These are phyloP conservation scores for Diaporthe ampelina DNA, from an alignment of 2,329 filamentous ascomycete species.

Conservation along the genomic window DNA sequence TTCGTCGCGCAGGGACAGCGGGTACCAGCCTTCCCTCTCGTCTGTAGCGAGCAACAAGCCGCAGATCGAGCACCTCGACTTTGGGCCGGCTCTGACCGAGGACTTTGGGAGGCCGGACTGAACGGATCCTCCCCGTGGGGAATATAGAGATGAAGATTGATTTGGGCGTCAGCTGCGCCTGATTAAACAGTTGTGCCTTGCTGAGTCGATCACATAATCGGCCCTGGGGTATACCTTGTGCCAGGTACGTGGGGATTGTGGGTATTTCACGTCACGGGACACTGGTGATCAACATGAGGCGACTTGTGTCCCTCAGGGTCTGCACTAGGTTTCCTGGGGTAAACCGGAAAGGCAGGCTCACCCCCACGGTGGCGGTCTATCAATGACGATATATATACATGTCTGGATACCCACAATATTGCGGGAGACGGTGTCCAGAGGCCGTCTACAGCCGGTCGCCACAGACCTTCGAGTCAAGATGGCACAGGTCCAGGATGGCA, in stretches of 20 bases:
- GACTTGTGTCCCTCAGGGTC: background rate
- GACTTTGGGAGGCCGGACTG: background rate
- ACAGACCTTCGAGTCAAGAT: background rate
- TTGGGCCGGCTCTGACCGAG: background rate
- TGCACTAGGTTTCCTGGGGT: background rate
- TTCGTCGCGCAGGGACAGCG: background rate
- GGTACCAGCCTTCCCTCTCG: slow-evolving; percentile 22
- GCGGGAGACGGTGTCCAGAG: too few relatives aligned
- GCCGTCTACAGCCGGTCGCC: background rate
- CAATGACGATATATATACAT: too few relatives aligned
- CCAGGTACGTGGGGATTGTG: background rate
- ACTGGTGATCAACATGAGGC: background rate
- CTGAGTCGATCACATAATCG: background rate
- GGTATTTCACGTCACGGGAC: background rate
- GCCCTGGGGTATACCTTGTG: background rate
- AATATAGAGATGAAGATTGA: too few relatives aligned
- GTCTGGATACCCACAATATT: too few relatives aligned
- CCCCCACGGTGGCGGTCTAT: too few relatives aligned
- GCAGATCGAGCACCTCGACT: slow-evolving; percentile 4
- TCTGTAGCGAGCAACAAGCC: background rate
- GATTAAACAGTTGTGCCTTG: background rate
- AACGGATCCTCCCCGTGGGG: background rate
- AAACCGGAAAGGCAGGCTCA: background rate
- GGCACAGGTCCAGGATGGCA: background rate
- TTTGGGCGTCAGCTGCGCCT: background rate